These are phyloP conservation scores for Nakataea oryzae DNA, from an alignment of 2,329 filamentous ascomycete genomes.

Conservation along the genomic window DNA sequence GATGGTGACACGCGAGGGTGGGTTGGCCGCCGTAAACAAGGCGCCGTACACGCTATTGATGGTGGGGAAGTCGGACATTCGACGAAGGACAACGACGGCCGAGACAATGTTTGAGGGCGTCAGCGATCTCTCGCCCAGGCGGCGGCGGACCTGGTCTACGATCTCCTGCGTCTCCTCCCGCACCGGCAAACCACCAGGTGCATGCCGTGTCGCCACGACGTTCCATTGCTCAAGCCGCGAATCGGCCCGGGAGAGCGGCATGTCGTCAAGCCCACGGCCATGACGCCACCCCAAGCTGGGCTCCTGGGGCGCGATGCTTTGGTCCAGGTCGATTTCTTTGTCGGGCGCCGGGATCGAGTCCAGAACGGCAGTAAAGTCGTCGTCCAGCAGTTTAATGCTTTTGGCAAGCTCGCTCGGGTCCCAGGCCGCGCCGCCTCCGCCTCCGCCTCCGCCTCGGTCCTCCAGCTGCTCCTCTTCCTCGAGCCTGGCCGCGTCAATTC, in stretches of 20 bases:
- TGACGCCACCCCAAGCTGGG: not conserved
- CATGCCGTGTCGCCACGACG: constrained; percentile 13
- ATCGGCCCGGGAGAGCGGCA: not conserved
- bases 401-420: constrained; percentile 23
- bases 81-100: constrained; percentile 59
- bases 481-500: constrained; percentile 40
- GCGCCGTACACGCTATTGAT: constrained; percentile 69
- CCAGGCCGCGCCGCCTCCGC: not conserved
- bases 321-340: not conserved
- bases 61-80: constrained; percentile 67
- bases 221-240: constrained; percentile 24
- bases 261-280: not conserved
- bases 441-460: constrained; percentile 3
- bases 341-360: constrained; percentile 15
- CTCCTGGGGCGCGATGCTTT: not conserved
- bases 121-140: constrained; percentile 24
- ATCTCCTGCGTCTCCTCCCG: constrained; percentile 37
- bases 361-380: constrained; percentile 38
- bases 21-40: constrained; percentile 67
- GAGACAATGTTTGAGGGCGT: constrained; percentile 36
- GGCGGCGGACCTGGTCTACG: constrained; percentile 30
- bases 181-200: constrained; percentile 19
- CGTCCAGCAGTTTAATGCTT: constrained; percentile 58
- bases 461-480: constrained; percentile 3
- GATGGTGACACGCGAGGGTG: constrained; percentile 76